Evolutionary conservation across 768 basidiomycete genomes (phyloP).

Genomic region (Peribolospora baueri): DNA sequence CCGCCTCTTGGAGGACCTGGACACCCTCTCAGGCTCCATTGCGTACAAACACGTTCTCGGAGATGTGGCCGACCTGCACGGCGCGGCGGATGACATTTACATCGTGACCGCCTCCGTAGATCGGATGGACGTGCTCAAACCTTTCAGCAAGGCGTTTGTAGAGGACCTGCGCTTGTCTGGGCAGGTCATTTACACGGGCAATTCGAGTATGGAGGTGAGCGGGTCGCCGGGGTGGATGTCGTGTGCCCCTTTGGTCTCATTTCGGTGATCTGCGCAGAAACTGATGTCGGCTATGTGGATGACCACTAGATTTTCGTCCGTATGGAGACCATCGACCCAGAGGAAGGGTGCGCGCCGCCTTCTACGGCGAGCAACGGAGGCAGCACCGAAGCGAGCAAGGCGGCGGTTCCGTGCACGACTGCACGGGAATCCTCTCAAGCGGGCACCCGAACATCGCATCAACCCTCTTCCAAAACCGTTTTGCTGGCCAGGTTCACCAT

Average conservation of each 20-base stretch:
- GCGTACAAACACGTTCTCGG: slow-evolving; percentile 12
- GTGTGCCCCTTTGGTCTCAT: no score
- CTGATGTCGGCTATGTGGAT: no score
- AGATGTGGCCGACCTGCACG: background rate
- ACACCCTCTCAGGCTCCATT: slow-evolving; percentile 4
- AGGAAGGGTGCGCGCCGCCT: no score
- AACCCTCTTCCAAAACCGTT: slow-evolving; percentile 5
- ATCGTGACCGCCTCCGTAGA: slow-evolving; percentile 15
- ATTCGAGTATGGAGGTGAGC: slow-evolving; percentile 8
- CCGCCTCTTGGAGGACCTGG: slow-evolving; percentile 10
- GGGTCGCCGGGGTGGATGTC: no score
- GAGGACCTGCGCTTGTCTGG: slow-evolving; percentile 13
- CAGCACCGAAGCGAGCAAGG: no score
- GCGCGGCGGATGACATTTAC: slow-evolving; percentile 8
- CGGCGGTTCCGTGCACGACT: no score
- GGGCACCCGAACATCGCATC: no score
- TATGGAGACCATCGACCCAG: slow-evolving; percentile 6
- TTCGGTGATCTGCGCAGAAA: no score
- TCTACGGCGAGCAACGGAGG: no score
- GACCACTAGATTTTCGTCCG: slow-evolving; percentile 7
- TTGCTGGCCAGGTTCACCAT: slow-evolving; percentile 13
- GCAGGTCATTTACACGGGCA: slow-evolving; percentile 9
- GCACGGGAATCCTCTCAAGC: no score
- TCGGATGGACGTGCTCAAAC: slow-evolving; percentile 11
- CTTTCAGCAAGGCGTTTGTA: slow-evolving; percentile 4